Percentiles rank a stretch among this genome's conserved stretches.
Evolutionary conservation across 2,329 filamentous ascomycete species (phyloP).

Genomic region (Grosmannia clavigera): DNA sequence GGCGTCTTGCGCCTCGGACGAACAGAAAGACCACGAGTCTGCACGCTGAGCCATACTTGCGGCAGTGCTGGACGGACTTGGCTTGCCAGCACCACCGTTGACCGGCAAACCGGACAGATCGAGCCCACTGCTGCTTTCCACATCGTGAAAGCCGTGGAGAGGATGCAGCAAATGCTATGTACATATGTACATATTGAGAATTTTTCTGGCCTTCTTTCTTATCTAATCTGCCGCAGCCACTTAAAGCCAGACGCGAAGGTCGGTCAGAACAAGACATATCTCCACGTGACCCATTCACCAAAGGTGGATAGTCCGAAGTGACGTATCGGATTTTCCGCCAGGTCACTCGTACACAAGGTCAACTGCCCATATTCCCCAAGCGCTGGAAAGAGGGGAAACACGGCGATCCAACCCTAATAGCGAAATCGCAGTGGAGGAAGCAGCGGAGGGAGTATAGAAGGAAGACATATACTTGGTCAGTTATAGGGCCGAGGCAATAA

Average conservation of each 20-base stretch:
- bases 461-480: too few relatives aligned
- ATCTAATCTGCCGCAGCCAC: background rate
- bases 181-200: background rate
- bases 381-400: background rate
- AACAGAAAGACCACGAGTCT: constrained; percentile 7
- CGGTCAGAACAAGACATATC: background rate
- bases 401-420: background rate
- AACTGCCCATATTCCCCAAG: background rate
- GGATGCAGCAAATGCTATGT: background rate
- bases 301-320: background rate
- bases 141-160: constrained; percentile 6
- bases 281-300: background rate
- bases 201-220: background rate
- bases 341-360: background rate
- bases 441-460: too few relatives aligned
- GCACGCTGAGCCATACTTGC: background rate
- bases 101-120: constrained; percentile 13
- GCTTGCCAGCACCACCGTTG: background rate
- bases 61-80: background rate
- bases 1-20: constrained; percentile 18
- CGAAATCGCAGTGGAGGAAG: background rate
- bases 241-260: background rate
- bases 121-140: constrained; percentile 6
- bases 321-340: background rate
- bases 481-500: background rate